Evolutionary conservation across 257 asterid species (phyloP).

Genomic region (Solanum chiquidenum): DNA sequence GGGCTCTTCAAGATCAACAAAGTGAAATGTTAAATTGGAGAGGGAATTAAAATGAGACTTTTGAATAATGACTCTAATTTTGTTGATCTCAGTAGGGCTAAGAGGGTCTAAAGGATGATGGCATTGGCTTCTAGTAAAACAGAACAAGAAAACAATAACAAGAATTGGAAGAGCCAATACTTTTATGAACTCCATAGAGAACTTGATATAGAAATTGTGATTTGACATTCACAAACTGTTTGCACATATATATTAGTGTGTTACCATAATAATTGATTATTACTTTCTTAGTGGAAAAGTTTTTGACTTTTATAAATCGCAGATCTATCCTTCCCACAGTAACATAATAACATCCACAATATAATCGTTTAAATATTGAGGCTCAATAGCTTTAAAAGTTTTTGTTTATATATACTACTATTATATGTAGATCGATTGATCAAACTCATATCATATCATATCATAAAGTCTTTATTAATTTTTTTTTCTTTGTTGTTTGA

Average conservation of each 20-base stretch:
- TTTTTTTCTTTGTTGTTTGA: not conserved
- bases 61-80: conserved; percentile 24
- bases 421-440: too few species aligned
- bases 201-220: not conserved
- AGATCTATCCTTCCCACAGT: not conserved
- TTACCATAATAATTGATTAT: not conserved
- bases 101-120: conserved; percentile 84
- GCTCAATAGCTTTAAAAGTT: too few species aligned
- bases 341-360: not conserved
- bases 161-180: conserved; percentile 5
- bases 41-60: conserved; percentile 20
- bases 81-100: conserved; percentile 34
- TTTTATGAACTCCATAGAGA: not conserved
- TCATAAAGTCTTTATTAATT: not conserved
- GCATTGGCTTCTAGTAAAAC: not conserved
- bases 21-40: conserved; percentile 43
- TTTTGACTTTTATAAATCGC: not conserved
- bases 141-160: not conserved
- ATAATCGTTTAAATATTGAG: not conserved
- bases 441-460: too few species aligned
- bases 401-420: too few species aligned
- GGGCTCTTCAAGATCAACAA: conserved; percentile 59
- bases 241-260: not conserved
- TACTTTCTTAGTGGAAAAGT: not conserved
- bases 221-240: not conserved